phyloP scores from a whole-genome alignment of 805 yeast genomes.

The Candida fluviatilis region DNA sequence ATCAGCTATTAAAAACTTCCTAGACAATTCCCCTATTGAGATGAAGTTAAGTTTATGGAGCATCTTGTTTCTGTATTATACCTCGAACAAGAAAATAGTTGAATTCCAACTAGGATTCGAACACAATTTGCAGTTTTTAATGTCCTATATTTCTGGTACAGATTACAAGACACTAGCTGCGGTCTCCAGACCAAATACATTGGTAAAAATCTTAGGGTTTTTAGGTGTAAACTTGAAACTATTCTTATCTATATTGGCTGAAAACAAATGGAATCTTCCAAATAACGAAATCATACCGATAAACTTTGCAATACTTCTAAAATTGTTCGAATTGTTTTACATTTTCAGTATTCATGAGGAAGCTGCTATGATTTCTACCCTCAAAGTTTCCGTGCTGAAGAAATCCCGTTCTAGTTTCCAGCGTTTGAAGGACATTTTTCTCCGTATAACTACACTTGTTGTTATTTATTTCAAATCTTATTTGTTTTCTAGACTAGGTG shows the following conservation, averaged over 20 bases:
- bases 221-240: slow-evolving; percentile 48
- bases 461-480: slow-evolving; percentile 28
- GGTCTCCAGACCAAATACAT: slow-evolving; percentile 33
- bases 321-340: slow-evolving; percentile 42
- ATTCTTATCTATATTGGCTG: slow-evolving; percentile 22
- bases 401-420: slow-evolving; percentile 42
- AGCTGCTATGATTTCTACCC: slow-evolving; percentile 33
- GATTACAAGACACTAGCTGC: slow-evolving; percentile 16
- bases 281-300: not conserved
- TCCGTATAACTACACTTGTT: slow-evolving; percentile 33
- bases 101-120: slow-evolving; percentile 49
- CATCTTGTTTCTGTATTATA: slow-evolving; percentile 57
- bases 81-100: slow-evolving; percentile 16
- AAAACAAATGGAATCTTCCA: slow-evolving; percentile 30
- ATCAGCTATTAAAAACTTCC: slow-evolving; percentile 54
- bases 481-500: not conserved
- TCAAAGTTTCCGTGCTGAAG: slow-evolving; percentile 37
- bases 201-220: slow-evolving; percentile 51
- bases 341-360: slow-evolving; percentile 53
- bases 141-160: slow-evolving; percentile 25
- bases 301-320: slow-evolving; percentile 19
- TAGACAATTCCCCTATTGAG: slow-evolving; percentile 59
- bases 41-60: slow-evolving; percentile 75
- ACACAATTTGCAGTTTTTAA: slow-evolving; percentile 43
- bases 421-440: slow-evolving; percentile 43